Conservation (phyloP, 352 stramenopile species). For the Phytophthora hybrid region DNA sequence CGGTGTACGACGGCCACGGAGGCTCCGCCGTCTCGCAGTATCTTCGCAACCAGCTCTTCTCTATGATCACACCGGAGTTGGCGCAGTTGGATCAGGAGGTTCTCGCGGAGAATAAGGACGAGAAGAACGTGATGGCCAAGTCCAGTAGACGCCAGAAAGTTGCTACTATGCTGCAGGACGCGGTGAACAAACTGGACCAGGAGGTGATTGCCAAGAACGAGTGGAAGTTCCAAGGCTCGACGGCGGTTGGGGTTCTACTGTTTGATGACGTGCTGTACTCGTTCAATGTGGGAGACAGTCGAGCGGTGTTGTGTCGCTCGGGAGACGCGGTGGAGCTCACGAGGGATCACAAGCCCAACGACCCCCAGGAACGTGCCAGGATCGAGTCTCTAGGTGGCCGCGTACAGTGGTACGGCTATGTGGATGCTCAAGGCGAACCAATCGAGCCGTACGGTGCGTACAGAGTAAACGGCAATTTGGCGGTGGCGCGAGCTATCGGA, state of each 20-base stretch:
- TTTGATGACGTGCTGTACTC: slow-evolving; percentile 83
- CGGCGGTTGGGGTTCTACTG: slow-evolving; percentile 73
- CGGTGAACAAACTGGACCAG: slow-evolving; percentile 62
- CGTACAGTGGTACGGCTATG: slow-evolving; percentile 92
- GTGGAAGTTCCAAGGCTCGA: slow-evolving; percentile 86
- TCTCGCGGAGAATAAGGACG: slow-evolving; percentile 45
- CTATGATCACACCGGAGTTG: slow-evolving; percentile 59
- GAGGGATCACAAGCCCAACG: slow-evolving; percentile 92
- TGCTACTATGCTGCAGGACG: slow-evolving; percentile 46
- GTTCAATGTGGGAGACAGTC: slow-evolving; percentile 96
- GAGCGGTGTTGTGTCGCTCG: slow-evolving; percentile 92
- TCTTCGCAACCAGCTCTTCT: slow-evolving; percentile 69
- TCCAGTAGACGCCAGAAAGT: slow-evolving; percentile 46
- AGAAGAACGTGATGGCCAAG: slow-evolving; percentile 39
- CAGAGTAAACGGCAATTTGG: slow-evolving; percentile 93
- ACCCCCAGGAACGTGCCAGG: slow-evolving; percentile 72
- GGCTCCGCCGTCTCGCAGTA: slow-evolving; percentile 74
- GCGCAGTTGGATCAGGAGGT: slow-evolving; percentile 56
- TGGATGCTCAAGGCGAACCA: slow-evolving; percentile 82
- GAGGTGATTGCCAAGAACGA: slow-evolving; percentile 73
- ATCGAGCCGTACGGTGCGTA: slow-evolving; percentile 93
- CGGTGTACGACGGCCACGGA: slow-evolving; percentile 88
- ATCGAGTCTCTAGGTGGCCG: slow-evolving; percentile 84
- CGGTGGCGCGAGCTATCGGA: slow-evolving; percentile 91
- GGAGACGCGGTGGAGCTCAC: slow-evolving; percentile 80